phyloP scores from a whole-genome alignment of 2,329 filamentous ascomycete genomes.

The Teratosphaeria gauchensis region DNA sequence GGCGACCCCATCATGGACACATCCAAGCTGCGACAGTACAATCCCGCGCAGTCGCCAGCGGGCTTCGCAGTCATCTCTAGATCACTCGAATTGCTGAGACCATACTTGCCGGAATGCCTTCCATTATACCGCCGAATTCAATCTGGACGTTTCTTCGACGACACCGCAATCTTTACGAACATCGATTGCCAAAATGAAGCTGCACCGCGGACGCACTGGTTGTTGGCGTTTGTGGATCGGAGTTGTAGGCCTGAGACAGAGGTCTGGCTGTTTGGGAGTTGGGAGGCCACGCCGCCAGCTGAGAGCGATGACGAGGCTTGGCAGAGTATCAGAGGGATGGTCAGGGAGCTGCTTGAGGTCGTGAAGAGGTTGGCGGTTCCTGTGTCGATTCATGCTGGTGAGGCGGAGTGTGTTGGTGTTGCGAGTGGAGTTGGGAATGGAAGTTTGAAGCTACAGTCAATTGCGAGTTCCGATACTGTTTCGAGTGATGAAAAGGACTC shows the following conservation, averaged over 20 bases:
- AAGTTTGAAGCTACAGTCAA: neutral
- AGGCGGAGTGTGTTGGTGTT: slow-evolving; percentile 2
- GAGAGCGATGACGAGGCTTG: neutral
- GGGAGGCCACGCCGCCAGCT: slow-evolving; percentile 12
- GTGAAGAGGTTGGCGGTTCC: slow-evolving; percentile 6
- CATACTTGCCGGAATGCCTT: slow-evolving; percentile 49
- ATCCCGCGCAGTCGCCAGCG: neutral
- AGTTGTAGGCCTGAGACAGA: slow-evolving; percentile 54
- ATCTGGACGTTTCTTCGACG: slow-evolving; percentile 39
- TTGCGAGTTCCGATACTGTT: neutral
- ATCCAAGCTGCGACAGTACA: neutral
- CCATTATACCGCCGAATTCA: slow-evolving; percentile 55
- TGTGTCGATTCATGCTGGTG: slow-evolving; percentile 8
- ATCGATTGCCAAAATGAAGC: neutral
- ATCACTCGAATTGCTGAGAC: slow-evolving; percentile 37
- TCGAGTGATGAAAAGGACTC: slow-evolving; percentile 1
- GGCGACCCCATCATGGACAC: neutral
- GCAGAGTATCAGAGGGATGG: slow-evolving; percentile 3
- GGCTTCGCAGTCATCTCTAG: neutral
- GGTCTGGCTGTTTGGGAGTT: slow-evolving; percentile 47
- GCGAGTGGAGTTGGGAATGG: slow-evolving; percentile 8
- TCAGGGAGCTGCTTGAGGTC: slow-evolving; percentile 7
- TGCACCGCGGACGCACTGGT: slow-evolving; percentile 16
- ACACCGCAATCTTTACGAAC: slow-evolving; percentile 33
- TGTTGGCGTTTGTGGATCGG: slow-evolving; percentile 54